Evolutionary conservation across 768 basidiomycete genomes (phyloP), one percentile per base, ranked within the genome.

Genomic region (Tubosaeta sp.): DNA sequence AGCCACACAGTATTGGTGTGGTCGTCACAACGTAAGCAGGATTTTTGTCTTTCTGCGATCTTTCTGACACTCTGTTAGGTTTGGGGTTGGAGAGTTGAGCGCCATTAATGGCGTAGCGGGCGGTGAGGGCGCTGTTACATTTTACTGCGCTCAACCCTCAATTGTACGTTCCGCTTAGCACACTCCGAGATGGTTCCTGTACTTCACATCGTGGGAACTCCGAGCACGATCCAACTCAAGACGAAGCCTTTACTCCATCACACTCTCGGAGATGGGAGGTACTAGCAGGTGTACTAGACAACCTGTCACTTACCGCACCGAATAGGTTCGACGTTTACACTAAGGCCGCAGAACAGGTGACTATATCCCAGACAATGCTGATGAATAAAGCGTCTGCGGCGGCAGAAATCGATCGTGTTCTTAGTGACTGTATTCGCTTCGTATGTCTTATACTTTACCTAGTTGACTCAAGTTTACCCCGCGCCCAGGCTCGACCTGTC

Each of bases 51-150:
- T 2, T 34, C 5, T 32, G 26, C 26, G 27, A 12, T 48, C 19
- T 17, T 50, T 35, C 47, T 58, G 19, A 52, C 35, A 33, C 12
- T 44, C 42, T 17, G 1, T 8, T 48, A 88, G 86, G 2, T 95
- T 94, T 58, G 94, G 94, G 50, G 94, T 97, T n/a, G 94, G 94
- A 14, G 94, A 97, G 66, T 72, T 95, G 41, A 88, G 86, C 37
- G 92, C 93, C 5, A 83, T 88, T 33, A 91, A 91, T 59, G 88
- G 89, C 38, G 81, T 94, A 55, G 90, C 87, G 27, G 86, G 86
- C 60, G 82, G 86, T 81, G 59, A 52, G 74, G 17, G 41, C 35
- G n/a, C 4, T 7, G 10, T 43, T 16, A 16, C 9, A 43, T 33
- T 37, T 5, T 12, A 13, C 6, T 27, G 0, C 46, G 10, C n/a